Conservation (phyloP, 169 alveolate genomes). For the Cryptosporidium xiaoi region DNA sequence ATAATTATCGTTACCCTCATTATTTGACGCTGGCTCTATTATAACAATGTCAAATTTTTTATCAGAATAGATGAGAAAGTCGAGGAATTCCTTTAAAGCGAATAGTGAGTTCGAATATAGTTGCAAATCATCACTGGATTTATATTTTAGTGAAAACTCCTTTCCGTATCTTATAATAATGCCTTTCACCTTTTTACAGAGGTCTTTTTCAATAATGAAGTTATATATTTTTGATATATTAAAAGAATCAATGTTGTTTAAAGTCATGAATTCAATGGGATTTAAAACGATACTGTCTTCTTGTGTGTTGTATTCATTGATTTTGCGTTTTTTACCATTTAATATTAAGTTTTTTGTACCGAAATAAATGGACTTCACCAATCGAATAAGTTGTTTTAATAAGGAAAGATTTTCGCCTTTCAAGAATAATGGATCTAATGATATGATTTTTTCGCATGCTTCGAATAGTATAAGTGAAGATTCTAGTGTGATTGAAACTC, state of each 20-base stretch:
- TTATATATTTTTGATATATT: conserved; percentile 36
- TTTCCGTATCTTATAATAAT: conserved; percentile 53
- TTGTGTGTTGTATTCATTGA: neutral
- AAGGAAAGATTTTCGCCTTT: neutral
- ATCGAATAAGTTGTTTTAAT: conserved; percentile 29
- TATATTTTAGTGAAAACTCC: conserved; percentile 3
- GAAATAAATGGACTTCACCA: conserved; percentile 25
- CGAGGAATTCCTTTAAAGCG: conserved; percentile 67
- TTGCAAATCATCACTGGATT: neutral
- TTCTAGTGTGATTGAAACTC: conserved; percentile 15
- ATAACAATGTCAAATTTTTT: conserved; percentile 73
- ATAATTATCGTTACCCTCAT: neutral
- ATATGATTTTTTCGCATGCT: conserved; percentile 33
- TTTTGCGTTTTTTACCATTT: conserved; percentile 1
- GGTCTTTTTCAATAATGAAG: conserved; percentile 27
- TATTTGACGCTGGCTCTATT: conserved; percentile 19
- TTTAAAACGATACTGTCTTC: conserved; percentile 2
- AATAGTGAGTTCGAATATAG: conserved; percentile 68
- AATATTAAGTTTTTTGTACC: conserved; percentile 9
- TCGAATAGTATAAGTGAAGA: conserved; percentile 11
- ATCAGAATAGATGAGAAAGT: conserved; percentile 71
- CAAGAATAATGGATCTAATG: neutral
- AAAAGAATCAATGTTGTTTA: conserved; percentile 69
- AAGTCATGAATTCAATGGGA: conserved; percentile 72
- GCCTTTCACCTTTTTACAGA: conserved; percentile 76